A percentile compares a stretch with the other conserved stretches of the same genome.
Evolutionary conservation across 129 eudicot genomes (phyloP).

Genomic region (Saposhnikovia divaricata): DNA sequence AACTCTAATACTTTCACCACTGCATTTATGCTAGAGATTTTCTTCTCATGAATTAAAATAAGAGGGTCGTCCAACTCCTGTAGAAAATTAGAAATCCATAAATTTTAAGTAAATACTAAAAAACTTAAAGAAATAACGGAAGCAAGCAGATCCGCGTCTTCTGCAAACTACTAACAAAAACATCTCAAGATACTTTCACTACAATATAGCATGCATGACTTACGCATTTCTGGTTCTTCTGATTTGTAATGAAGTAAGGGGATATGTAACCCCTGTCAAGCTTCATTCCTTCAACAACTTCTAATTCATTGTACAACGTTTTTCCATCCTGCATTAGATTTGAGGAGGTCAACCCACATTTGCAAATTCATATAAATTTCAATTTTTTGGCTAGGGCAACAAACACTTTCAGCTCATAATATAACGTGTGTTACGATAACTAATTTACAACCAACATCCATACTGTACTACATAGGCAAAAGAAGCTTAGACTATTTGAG

Average conservation of each 20-base stretch:
- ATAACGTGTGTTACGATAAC: neutral
- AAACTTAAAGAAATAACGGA: neutral
- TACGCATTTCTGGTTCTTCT: constrained; percentile 83
- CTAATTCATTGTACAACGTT: constrained; percentile 75
- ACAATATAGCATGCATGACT: constrained; percentile 10
- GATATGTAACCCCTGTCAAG: constrained; percentile 93
- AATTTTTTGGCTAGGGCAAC: neutral
- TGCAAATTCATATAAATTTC: neutral
- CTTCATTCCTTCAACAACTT: constrained; percentile 99
- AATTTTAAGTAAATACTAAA: neutral
- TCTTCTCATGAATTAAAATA: constrained; percentile 78
- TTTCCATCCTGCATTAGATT: constrained; percentile 66
- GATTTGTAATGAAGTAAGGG: constrained; percentile 80
- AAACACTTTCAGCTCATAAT: neutral
- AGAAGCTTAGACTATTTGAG: neutral
- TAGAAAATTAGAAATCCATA: neutral
- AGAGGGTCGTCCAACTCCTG: constrained; percentile 92
- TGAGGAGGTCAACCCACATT: neutral
- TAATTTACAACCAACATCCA: neutral
- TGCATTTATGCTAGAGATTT: constrained; percentile 63
- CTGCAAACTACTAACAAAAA: neutral
- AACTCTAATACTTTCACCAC: constrained; percentile 71
- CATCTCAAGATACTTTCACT: neutral
- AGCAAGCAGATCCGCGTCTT: neutral
- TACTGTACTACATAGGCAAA: neutral